These are phyloP conservation scores for Syncephalastrum monosporum DNA, from an alignment of 371 early-diverging fungal genomes.

Conservation along the genomic window DNA sequence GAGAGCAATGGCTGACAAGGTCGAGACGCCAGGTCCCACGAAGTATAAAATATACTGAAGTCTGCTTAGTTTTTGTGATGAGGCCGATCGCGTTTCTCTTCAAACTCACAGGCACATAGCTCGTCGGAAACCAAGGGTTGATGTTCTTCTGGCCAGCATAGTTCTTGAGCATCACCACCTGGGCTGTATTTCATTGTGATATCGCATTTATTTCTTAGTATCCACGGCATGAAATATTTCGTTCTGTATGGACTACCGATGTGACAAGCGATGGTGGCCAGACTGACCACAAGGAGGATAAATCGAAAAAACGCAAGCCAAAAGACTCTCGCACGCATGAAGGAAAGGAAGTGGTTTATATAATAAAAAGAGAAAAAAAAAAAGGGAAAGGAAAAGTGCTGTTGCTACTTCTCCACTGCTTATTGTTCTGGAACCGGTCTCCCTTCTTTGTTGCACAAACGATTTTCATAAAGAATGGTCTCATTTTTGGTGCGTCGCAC, in stretches of 20 bases:
- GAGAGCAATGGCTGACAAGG: slow-evolving; percentile 21
- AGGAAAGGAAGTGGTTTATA: too few relatives aligned
- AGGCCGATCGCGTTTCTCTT: background rate
- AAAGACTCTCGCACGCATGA: slow-evolving; percentile 9
- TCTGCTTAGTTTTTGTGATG: background rate
- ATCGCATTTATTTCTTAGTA: background rate
- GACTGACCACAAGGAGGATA: slow-evolving; percentile 11
- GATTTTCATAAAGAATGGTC: too few relatives aligned
- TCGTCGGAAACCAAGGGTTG: slow-evolving; percentile 22
- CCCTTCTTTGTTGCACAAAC: too few relatives aligned
- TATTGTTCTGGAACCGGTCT: too few relatives aligned
- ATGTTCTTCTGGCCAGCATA: background rate
- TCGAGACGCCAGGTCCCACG: slow-evolving; percentile 33
- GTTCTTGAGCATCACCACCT: slow-evolving; percentile 19
- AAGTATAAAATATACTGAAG: slow-evolving; percentile 36
- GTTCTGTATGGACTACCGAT: slow-evolving; percentile 6
- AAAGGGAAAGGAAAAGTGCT: too few relatives aligned
- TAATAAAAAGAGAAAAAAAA: too few relatives aligned
- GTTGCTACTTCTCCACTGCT: too few relatives aligned
- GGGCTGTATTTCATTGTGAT: slow-evolving; percentile 14
- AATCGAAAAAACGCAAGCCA: slow-evolving; percentile 12
- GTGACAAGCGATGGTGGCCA: slow-evolving; percentile 16
- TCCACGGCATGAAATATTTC: background rate
- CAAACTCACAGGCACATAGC: slow-evolving; percentile 24
- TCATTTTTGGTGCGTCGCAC: too few relatives aligned